Base-by-base conservation (phyloP, 2,329 filamentous ascomycete species). In the Penicillium capsulatum region DNA sequence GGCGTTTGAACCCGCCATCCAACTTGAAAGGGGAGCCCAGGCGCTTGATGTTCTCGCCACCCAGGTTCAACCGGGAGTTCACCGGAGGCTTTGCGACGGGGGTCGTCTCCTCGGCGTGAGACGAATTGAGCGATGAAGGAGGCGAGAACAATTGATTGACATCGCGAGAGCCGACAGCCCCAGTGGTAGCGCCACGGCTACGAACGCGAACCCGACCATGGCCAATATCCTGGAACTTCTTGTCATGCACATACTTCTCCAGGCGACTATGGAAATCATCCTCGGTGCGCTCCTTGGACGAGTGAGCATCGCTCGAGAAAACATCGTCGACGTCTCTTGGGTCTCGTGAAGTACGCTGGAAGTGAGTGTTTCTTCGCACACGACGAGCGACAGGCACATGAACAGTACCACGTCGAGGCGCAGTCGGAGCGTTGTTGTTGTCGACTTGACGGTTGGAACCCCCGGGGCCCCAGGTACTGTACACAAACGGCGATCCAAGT, bases 161-260 rank as follows among this genome's bases (percentile, higher is more conserved):
- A 36, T 73, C 71, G 36, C 71, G 67, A 17, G 69, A 69, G 45
- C 69, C 70, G 43, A 77, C 72, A 36, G 78, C 75, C 34, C 78
- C 75, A 16, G 77, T 69, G 32, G 77, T 82, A 52, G 79, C 80
- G 38, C 79, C 79, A 30, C 80, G 75, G 50, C 73, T 79, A 28
- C 79, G 74, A 22, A 79, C 72, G 17, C 80, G 75, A 8, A 80
- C 71, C 19, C 77, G 73, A 39, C 75, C 73, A 49, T 77, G 71
- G 37, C 74, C 72, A 7, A 69, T 67, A 43, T 78, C 72, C 17
- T 59, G 60, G 16, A 64, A 43, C 42, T 64, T 65, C 32, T 63
- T 59, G 27, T 62, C 56, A 14, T 58, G 60, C 24, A 62, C 45
- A 26, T 68, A 52, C 17, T 79, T 72, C 42, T 78, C 73, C 31